phyloP scores from a whole-genome alignment of 2,329 filamentous ascomycete species.

The Scedosporium minutisporum region DNA sequence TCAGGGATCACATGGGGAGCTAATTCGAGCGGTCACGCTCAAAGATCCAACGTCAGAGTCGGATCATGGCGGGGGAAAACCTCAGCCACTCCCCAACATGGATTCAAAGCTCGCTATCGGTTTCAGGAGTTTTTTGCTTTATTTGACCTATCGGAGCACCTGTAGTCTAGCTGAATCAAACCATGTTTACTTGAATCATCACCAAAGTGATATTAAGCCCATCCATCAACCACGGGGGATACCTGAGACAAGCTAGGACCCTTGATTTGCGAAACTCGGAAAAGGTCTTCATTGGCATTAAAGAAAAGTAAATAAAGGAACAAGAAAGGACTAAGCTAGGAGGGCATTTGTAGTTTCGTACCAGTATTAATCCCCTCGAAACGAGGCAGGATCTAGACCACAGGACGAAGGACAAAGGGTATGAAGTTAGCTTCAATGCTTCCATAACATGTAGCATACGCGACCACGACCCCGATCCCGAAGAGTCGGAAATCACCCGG shows the following conservation, averaged over 20 bases:
- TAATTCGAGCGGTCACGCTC: too few species aligned
- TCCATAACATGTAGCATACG: background rate
- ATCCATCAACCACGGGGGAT: background rate
- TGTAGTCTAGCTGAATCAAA: too few species aligned
- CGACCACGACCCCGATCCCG: background rate
- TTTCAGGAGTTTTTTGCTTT: too few species aligned
- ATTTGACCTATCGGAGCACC: too few species aligned
- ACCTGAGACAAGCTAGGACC: background rate
- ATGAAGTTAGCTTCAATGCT: background rate
- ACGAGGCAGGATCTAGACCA: background rate
- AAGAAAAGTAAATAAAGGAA: conserved; percentile 47
- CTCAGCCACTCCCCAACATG: too few species aligned
- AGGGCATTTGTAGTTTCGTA: background rate
- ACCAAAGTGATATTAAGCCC: too few species aligned
- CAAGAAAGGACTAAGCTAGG: conserved; percentile 14
- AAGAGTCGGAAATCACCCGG: background rate
- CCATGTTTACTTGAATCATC: too few species aligned
- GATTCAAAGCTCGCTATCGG: too few species aligned
- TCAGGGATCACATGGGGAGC: too few species aligned
- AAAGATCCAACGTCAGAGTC: too few species aligned
- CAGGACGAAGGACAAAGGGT: background rate
- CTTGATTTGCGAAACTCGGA: background rate
- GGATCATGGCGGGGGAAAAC: too few species aligned
- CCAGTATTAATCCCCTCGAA: background rate
- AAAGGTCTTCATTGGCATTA: conserved; percentile 51